Evolutionary conservation across 2,329 filamentous ascomycete genomes (phyloP).

Genomic region (Zymoseptoria pseudotritici): DNA sequence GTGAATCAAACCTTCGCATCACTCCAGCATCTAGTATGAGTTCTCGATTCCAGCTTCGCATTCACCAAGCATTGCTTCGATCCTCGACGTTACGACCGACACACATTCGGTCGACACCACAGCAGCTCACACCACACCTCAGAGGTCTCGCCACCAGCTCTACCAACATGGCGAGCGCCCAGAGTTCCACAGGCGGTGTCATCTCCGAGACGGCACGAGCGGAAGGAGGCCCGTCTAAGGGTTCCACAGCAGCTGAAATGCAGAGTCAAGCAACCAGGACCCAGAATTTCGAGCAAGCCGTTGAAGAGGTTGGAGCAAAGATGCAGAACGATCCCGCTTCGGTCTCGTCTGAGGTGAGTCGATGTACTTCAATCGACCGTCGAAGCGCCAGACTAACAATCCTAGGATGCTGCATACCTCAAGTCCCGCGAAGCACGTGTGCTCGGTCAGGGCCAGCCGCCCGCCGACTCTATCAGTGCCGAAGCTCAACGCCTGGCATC

Average conservation of each 20-base stretch:
- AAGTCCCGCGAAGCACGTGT: slow-evolving; percentile 36
- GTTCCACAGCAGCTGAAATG: slow-evolving; percentile 28
- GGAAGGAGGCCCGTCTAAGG: slow-evolving; percentile 28
- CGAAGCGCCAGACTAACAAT: neutral
- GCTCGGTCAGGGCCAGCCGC: slow-evolving; percentile 21
- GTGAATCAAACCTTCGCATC: neutral
- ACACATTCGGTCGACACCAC: neutral
- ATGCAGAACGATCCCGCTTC: slow-evolving; percentile 25
- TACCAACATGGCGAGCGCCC: neutral
- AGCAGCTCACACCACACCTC: neutral
- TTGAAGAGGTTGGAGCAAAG: slow-evolving; percentile 23
- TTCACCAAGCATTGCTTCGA: neutral
- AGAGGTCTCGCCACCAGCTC: neutral
- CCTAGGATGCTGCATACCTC: slow-evolving; percentile 34
- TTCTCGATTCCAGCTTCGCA: neutral
- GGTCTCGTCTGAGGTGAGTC: slow-evolving; percentile 27
- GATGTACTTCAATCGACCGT: neutral
- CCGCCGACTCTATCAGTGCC: slow-evolving; percentile 29
- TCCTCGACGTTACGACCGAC: neutral
- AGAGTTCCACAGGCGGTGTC: neutral
- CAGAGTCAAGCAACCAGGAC: slow-evolving; percentile 21
- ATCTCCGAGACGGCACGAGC: slow-evolving; percentile 29
- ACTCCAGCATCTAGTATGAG: neutral
- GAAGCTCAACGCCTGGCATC: slow-evolving; percentile 35
- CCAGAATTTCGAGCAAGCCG: slow-evolving; percentile 22